These are phyloP conservation scores for Coemansia guatemalensis DNA, from an alignment of 192 early-diverging fungal species.

Conservation along the genomic window DNA sequence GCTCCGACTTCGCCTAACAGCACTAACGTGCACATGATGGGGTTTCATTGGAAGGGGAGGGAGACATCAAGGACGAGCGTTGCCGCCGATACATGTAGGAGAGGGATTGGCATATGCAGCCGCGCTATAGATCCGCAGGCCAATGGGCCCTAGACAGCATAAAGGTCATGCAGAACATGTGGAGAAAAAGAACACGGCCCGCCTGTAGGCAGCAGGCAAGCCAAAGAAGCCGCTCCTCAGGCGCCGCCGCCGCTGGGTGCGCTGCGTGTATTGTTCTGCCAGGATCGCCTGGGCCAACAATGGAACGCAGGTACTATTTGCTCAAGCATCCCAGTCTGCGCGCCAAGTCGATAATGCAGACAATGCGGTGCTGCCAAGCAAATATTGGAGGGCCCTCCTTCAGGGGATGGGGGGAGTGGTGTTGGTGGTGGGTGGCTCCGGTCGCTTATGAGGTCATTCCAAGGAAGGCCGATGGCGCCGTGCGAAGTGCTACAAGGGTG, in stretches of 20 bases:
- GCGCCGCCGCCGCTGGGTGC: background rate
- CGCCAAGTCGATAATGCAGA: background rate
- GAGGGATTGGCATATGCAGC: conserved; percentile 10
- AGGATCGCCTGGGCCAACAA: background rate
- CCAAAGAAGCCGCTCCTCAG: background rate
- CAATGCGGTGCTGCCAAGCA: background rate
- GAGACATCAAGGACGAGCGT: background rate
- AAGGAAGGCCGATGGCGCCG: background rate
- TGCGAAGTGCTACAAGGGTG: background rate
- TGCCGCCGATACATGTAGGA: conserved; percentile 9
- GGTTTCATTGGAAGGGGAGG: background rate
- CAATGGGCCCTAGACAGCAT: conserved; percentile 10
- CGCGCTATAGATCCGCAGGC: conserved; percentile 3
- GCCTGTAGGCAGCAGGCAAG: background rate
- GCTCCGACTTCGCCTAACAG: background rate
- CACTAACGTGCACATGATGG: background rate
- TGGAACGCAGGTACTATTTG: conserved; percentile 1
- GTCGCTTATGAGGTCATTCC: background rate
- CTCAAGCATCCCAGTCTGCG: background rate
- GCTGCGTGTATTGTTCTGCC: background rate
- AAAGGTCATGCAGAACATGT: background rate
- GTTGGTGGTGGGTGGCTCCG: too few relatives aligned
- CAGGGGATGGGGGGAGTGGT: background rate
- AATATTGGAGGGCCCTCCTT: background rate
- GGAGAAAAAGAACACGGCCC: background rate